Evolutionary conservation across 805 yeast genomes (phyloP).

Genomic region (Ogataea populi-albae): DNA sequence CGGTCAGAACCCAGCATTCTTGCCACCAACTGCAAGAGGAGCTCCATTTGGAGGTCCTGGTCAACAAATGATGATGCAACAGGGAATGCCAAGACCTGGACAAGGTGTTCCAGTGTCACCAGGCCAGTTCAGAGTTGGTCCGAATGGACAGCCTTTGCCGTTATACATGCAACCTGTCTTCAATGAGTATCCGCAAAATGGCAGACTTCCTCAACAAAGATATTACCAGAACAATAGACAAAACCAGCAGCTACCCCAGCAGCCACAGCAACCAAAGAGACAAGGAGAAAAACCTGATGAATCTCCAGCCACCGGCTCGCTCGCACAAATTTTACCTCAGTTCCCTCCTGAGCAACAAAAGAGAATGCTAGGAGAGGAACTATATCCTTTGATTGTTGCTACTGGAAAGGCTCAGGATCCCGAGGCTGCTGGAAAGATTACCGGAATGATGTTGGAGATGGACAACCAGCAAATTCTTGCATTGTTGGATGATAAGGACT

Average conservation of each 20-base stretch:
- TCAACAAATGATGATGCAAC: constrained; percentile 73
- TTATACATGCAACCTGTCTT: constrained; percentile 83
- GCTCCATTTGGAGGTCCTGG: constrained; percentile 74
- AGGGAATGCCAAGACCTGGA: constrained; percentile 63
- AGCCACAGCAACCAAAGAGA: constrained; percentile 24
- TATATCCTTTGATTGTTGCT: constrained; percentile 87
- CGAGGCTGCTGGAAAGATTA: constrained; percentile 96
- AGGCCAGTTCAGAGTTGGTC: constrained; percentile 65
- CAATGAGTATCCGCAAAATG: constrained; percentile 64
- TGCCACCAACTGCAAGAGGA: constrained; percentile 70
- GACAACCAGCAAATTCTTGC: constrained; percentile 87
- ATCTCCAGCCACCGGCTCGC: constrained; percentile 33
- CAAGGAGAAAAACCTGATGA: constrained; percentile 29
- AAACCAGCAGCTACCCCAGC: constrained; percentile 22
- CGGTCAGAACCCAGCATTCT: constrained; percentile 79
- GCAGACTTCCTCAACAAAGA: constrained; percentile 40
- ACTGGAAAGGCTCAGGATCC: constrained; percentile 85
- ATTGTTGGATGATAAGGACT: constrained; percentile 84
- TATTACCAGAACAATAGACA: constrained; percentile 46
- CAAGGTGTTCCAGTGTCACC: constrained; percentile 52
- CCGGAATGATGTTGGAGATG: constrained; percentile 98
- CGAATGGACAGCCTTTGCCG: constrained; percentile 80
- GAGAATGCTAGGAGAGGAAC: constrained; percentile 96
- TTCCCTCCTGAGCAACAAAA: constrained; percentile 89
- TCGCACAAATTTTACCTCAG: constrained; percentile 61